Conservation (phyloP, 768 basidiomycete genomes). For the Lactarius vividus region DNA sequence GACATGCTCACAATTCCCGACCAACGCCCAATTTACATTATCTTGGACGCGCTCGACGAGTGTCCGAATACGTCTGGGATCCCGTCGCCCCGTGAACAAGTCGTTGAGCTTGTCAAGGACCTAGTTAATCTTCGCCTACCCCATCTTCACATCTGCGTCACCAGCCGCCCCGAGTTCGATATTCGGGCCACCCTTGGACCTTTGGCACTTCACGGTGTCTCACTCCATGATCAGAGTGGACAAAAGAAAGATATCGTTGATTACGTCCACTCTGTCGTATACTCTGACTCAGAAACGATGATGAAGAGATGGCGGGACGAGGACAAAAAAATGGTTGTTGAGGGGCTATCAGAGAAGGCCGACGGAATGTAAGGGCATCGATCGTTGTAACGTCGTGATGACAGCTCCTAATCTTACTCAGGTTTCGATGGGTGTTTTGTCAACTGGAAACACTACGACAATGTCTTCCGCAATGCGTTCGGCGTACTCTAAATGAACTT, state of each 20-base stretch:
- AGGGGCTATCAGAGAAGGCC: neutral
- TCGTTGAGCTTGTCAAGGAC: too few relatives aligned
- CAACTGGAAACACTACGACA: too few relatives aligned
- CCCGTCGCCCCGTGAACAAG: too few relatives aligned
- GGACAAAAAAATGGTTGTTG: neutral
- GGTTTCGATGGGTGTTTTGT: too few relatives aligned
- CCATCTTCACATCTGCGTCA: neutral
- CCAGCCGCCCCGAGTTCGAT: neutral
- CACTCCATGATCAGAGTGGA: neutral
- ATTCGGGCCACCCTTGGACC: neutral
- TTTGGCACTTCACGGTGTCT: too few relatives aligned
- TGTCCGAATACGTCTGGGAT: too few relatives aligned
- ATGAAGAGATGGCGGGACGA: neutral
- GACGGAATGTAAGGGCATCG: neutral
- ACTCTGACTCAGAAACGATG: too few relatives aligned
- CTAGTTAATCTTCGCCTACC: neutral
- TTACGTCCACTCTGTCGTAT: neutral
- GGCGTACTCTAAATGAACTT: neutral
- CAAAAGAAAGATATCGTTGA: neutral
- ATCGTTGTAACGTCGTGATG: neutral
- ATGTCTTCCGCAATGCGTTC: neutral
- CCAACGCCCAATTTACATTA: too few relatives aligned
- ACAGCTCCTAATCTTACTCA: too few relatives aligned
- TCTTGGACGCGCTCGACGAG: too few relatives aligned
- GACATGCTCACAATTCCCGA: too few relatives aligned